Evolutionary conservation across 495 filamentous ascomycete species (phyloP), one percentile per base, ranked within the genome.

Genomic region (Penicillium pulvis): DNA sequence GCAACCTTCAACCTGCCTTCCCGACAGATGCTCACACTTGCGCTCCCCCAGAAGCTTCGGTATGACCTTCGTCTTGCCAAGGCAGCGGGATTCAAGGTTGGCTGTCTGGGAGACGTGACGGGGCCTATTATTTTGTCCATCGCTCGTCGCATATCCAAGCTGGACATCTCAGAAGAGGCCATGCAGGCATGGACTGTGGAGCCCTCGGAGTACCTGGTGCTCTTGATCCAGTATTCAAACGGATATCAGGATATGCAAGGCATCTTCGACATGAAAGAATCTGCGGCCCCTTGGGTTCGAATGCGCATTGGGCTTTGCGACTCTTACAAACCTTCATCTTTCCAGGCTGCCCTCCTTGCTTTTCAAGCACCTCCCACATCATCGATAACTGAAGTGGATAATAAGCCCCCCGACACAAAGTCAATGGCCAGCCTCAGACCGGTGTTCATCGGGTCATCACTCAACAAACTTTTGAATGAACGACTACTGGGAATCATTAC

Each of bases 181-280:
- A 79, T 89, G 71, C 80, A 85, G 60, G 88, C 91, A 14, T 98
- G 93, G 93, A 78, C 86, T 51, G 69, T 98, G 17, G 65, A 81
- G 14, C 68, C 75, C 0, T 69, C 74, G 0, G 85, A 95, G 26
- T 94, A 94, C 64, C 68, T 97, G 43, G 83, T 95, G 6, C 76
- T 96, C 6, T 78, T 97, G 14, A 80, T 96, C n/a, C 81, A 83
- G 48, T 93, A 88, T 62, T 70, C 76, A 0, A 62, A 67, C 28
- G 76, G 72, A 1, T 97, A 96, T 72, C 67, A 63, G 12, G 65
- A 73, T 30, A 65, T 90, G 30, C 75, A 87, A 14, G 60, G 77
- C 44, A 69, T 87, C n/a, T 39, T 76, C 33, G 54, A 71, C 47
- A 49, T 56, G 4, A 10, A 24, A 14, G 52, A 62, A 33, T 11